Evolutionary conservation across 495 filamentous ascomycete species (phyloP), one percentile per base, ranked within the genome.

Genomic region (Haplographium delicatum): DNA sequence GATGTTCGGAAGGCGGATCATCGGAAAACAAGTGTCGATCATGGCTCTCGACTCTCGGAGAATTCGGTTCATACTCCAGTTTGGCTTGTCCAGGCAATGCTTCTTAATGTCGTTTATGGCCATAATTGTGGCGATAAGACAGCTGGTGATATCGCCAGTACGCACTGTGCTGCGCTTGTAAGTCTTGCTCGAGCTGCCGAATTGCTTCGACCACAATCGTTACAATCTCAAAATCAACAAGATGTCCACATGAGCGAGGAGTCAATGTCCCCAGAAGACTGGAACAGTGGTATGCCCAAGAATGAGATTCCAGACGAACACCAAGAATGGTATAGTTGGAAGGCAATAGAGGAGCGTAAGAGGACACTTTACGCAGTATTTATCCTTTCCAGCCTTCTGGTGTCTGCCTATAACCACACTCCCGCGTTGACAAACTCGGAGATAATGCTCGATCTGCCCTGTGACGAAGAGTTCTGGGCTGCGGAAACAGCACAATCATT

Each of bases 61-160:
- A 79, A 78, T 56, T 75, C 83, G 1, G 73, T 83, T 35, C 85
- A 93, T 56, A 96, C 89, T 10, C 93, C 93, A 2, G 74, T 96
- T 42, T 96, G 93, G 93, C 76, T 98, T 23, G 89, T 98, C n/a
- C 93, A 98, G 62, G 91, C 93, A 1, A 96, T 98, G 93, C 76
- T 98, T 24, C 75, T 98, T 33, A 96, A 95, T 67, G 87, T 97
- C 27, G 85, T 97, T 9, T 98, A 95, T 58, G 94, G 94, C 8
- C 88, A 97, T 58, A 90, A 95, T 56, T 96, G 88, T 63, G 94
- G 88, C 22, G 91, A 98, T 62, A 93, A 91, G 68, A 81, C 76
- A 27, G 84, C 88, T 11, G 88, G 88, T 27, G 89, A 96, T 63
- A 95, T 94, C 56, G 93, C 93, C 2, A 88, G 82, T 53, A 95